Base-by-base conservation (phyloP, 2,329 filamentous ascomycete species). In the Fusarium sp. region DNA sequence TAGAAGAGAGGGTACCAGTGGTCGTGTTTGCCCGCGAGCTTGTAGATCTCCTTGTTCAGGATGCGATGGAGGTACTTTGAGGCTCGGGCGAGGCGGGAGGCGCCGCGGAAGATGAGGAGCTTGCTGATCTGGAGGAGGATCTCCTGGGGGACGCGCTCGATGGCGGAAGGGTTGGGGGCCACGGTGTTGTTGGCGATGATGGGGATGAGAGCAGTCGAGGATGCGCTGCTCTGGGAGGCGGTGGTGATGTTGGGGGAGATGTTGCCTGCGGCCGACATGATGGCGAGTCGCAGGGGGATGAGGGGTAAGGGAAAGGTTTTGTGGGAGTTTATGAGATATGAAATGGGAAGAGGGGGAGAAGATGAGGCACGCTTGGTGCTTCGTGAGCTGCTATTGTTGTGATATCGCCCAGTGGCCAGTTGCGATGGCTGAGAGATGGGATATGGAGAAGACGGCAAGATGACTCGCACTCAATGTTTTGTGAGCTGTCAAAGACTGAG, bases 1-100 rank as follows among this genome's bases (percentile, higher is more conserved):
- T 6, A 15, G 35, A 31, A 61, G 1, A 65, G 39, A 1, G 58
- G 62, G n/a, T 30, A 30, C 41, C 57, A 54, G 30, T 48, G 14
- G 10, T 55, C 26, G 5, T 54, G 18, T 2, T 42, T 48, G 33
- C 39, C 55, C 5, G 44, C n/a, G 10, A 42, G 28, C 12, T 28
- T 54, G 28, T 62, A 62, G 9, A 61, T 26, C 20, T 61, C 45
- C 8, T 8, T 11, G 36, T 53, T 65, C 12, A 65, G 15, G 20
- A 30, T 13, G 10, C 7, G 14, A 39, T 41, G 30, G 3, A 61
- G 26, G 6, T 15, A n/a, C 39, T 45, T 61, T 11, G 47, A 53
- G 13, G 53, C n/a, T 3, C n/a, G 18, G 16, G 53, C 41, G 13
- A 62, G 53, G n/a, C 24, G 35, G 6, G 53, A 62, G 22, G 26